Conservation (phyloP, 768 basidiomycete genomes). For the Lactifluus pinguis region DNA sequence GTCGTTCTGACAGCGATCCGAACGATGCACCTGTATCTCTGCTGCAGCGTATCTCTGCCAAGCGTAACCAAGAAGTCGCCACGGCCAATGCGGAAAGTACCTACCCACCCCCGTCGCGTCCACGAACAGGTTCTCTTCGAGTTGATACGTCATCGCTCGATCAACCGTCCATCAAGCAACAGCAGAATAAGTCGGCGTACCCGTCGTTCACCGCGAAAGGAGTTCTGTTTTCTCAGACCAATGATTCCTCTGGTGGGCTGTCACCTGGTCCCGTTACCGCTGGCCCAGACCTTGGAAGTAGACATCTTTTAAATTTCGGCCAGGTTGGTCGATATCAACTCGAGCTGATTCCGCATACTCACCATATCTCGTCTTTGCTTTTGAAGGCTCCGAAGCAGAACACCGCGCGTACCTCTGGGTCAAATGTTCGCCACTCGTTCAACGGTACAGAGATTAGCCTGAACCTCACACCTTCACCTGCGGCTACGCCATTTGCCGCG, state of each 20-base stretch:
- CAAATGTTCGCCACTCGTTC: conserved; percentile 62
- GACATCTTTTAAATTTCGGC: conserved; percentile 64
- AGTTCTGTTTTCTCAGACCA: conserved; percentile 42
- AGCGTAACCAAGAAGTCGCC: conserved; percentile 44
- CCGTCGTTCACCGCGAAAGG: conserved; percentile 51
- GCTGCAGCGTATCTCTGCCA: conserved; percentile 65
- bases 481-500: conserved; percentile 36
- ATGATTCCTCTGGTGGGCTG: conserved; percentile 51
- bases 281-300: conserved; percentile 76
- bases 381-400: conserved; percentile 30
- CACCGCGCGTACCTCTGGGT: conserved; percentile 32
- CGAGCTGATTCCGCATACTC: not conserved
- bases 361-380: not conserved
- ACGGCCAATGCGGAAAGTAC: conserved; percentile 27
- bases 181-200: conserved; percentile 83
- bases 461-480: conserved; percentile 48
- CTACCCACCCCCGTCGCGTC: conserved; percentile 47
- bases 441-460: conserved; percentile 61
- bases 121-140: conserved; percentile 60
- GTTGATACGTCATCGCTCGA: conserved; percentile 63
- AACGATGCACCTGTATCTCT: conserved; percentile 63
- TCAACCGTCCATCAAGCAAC: conserved; percentile 41
- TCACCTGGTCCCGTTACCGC: conserved; percentile 78
- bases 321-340: conserved; percentile 38
- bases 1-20: conserved; percentile 73